Evolutionary conservation across 2,329 filamentous ascomycete genomes (phyloP).

Genomic region (Cordyceps farinosa): DNA sequence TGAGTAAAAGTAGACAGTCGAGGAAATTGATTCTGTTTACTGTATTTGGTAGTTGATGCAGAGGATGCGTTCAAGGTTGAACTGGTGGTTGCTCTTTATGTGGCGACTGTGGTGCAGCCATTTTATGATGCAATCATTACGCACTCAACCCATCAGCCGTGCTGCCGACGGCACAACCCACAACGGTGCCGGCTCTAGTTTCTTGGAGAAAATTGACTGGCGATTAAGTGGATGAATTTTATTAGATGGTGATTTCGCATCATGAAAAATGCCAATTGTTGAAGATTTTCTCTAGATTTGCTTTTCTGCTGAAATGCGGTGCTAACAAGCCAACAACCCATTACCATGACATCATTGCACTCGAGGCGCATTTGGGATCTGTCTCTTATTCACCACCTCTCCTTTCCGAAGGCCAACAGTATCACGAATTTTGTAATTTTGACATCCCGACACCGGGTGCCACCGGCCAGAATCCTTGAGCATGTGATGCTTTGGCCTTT

Average conservation of each 20-base stretch:
- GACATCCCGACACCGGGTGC: too few species aligned
- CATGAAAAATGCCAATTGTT: not conserved
- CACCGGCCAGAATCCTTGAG: too few species aligned
- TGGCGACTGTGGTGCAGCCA: not conserved
- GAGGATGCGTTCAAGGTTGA: not conserved
- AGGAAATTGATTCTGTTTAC: not conserved
- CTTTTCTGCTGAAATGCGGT: not conserved
- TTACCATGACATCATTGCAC: not conserved
- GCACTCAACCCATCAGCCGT: not conserved
- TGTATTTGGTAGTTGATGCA: not conserved
- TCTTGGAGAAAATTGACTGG: not conserved
- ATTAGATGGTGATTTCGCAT: not conserved
- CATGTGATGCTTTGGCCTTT: too few species aligned
- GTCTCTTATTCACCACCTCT: too few species aligned
- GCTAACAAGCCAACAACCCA: not conserved
- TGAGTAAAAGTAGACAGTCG: not conserved
- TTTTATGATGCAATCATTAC: constrained; percentile 17
- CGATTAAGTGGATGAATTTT: not conserved
- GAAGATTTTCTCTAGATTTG: not conserved
- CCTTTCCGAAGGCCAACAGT: too few species aligned
- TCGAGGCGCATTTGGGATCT: too few species aligned
- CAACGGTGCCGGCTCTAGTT: not conserved
- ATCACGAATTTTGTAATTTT: too few species aligned
- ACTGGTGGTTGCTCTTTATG: not conserved
- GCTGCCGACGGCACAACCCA: not conserved